Base-by-base conservation (phyloP, 2,329 filamentous ascomycete species). In the Reticulascus tulasneorum region DNA sequence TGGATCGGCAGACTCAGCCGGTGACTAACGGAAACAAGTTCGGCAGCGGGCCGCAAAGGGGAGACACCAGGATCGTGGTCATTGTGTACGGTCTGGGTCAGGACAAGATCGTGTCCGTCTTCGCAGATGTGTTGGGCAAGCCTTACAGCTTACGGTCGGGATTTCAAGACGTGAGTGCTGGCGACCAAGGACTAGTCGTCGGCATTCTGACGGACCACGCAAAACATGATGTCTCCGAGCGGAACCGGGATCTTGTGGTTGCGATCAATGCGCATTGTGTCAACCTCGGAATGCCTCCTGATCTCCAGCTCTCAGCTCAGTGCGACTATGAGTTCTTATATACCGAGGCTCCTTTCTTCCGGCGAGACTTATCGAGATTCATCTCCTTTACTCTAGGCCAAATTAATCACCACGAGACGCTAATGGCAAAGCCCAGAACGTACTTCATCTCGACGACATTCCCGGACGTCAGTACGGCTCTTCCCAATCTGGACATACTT, bases 261-360 rank as follows among this genome's bases (percentile, higher is more conserved):
- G 66, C 82, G 38, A 83, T 93, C 55, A 84, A 90, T 55, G 80
- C 84, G 17, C 84, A 91, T 56, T 86, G 82, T 54, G 78, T 88
- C 44, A 79, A 82, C 49, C 69, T 79, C 37, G 79, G 79, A 20
- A 84, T 82, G 66, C 78, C 79, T 13, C 79, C 82, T n/a, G 79
- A 86, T 47, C 57, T 74, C 24, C 58, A 69, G 29, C 71, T 89
- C 17, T 87, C 82, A 12, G 67, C 76, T 18, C 61, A 74, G 38
- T 90, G 84, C 63, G 85, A 93, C 62, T 93, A 91, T 62, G 87
- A 94, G 57, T 93, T 91, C 49, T 71, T 94, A 15, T 94, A 93
- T 63, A 86, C 84, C 4, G 75, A 81, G 44, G 71, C 73, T 8
- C 75, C 82, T 1, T 86, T 85, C 56, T 80, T 83, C 44, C 78